Percentiles rank a stretch among this genome's conserved stretches.
These are phyloP conservation scores for Gremmenia infestans DNA, from an alignment of 2,329 filamentous ascomycete genomes.

Conservation along the genomic window DNA sequence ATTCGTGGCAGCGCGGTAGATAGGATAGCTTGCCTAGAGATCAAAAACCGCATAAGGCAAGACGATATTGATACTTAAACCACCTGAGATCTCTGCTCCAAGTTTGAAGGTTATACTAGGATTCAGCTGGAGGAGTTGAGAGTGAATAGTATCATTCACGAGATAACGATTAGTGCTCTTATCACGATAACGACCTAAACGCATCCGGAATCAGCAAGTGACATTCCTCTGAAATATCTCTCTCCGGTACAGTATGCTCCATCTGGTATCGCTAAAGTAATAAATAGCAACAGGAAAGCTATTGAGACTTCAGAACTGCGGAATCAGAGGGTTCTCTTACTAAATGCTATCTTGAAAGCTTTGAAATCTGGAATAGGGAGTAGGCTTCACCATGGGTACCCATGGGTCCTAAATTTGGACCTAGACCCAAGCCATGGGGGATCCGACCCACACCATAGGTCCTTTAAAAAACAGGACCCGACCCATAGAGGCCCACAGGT, in stretches of 20 bases:
- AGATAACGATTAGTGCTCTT: slow-evolving; percentile 27
- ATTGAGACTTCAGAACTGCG: too few relatives aligned
- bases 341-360: slow-evolving; percentile 32
- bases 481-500: too few relatives aligned
- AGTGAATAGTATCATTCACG: slow-evolving; percentile 27
- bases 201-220: too few relatives aligned
- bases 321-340: not conserved
- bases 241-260: too few relatives aligned
- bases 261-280: slow-evolving; percentile 12
- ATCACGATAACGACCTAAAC: too few relatives aligned
- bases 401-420: too few relatives aligned
- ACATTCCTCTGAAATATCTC: too few relatives aligned
- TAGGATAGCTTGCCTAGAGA: slow-evolving; percentile 25
- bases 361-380: slow-evolving; percentile 32
- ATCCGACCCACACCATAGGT: too few relatives aligned
- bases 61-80: slow-evolving; percentile 15
- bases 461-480: too few relatives aligned
- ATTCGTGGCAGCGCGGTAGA: slow-evolving; percentile 6
- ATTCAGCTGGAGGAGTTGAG: slow-evolving; percentile 22
- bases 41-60: slow-evolving; percentile 29
- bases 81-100: slow-evolving; percentile 4
- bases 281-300: not conserved
- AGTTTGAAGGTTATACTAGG: slow-evolving; percentile 28
- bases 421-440: too few relatives aligned
- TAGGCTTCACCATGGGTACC: too few relatives aligned